Evolutionary conservation across 208 protist genomes (phyloP).

Genomic region (Wallacemonas collosoma): DNA sequence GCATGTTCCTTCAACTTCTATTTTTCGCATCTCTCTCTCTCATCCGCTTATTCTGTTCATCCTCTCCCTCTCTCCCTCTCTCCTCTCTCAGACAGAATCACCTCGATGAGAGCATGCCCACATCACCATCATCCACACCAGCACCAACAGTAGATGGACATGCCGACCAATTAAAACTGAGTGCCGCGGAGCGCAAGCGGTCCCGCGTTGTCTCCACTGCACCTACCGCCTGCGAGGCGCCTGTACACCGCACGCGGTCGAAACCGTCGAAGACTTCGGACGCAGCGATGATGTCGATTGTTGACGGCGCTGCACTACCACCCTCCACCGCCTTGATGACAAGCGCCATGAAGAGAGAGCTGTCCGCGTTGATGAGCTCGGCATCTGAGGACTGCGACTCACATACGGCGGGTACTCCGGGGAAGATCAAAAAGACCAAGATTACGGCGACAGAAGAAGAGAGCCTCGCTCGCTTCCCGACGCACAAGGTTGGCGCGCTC

Average conservation of each 20-base stretch:
- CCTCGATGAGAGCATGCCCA: neutral
- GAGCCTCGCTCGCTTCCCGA: neutral
- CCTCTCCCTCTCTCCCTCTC: conserved; percentile 4
- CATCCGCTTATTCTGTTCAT: conserved; percentile 1
- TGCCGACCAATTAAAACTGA: neutral
- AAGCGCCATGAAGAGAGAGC: conserved; percentile 1
- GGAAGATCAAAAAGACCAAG: neutral
- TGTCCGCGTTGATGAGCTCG: neutral
- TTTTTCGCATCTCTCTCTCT: too few species aligned
- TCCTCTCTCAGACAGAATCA: neutral
- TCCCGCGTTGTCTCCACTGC: neutral
- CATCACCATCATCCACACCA: neutral
- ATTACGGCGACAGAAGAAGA: neutral
- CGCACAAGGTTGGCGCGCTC: conserved; percentile 68
- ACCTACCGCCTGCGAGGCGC: neutral
- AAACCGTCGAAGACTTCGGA: neutral
- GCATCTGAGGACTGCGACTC: neutral
- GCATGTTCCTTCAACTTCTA: too few species aligned
- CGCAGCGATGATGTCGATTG: neutral
- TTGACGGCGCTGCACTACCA: neutral
- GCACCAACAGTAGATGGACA: neutral
- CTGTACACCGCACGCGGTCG: neutral
- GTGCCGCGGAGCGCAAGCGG: neutral
- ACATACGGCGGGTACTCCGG: neutral
- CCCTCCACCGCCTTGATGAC: neutral